phyloP scores from a whole-genome alignment of 2,329 filamentous ascomycete species.

The Aureobasidium sp. region DNA sequence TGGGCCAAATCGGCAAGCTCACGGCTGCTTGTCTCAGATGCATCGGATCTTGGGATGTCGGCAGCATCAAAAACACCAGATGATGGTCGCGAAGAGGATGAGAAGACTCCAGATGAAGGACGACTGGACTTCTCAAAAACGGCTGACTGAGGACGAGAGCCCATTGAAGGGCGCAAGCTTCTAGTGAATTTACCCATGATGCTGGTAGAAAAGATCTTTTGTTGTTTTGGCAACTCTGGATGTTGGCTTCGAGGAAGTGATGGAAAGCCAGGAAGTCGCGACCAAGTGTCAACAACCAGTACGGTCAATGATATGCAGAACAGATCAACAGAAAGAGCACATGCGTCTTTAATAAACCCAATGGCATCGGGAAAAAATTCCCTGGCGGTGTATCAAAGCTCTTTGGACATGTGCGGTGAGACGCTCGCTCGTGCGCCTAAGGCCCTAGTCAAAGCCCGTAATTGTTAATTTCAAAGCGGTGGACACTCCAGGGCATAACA shows the following conservation, averaged over 20 bases:
- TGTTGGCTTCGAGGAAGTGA: neutral
- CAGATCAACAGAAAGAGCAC: neutral
- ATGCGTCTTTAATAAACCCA: neutral
- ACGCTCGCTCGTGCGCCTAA: slow-evolving; percentile 2
- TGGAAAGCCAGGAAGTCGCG: neutral
- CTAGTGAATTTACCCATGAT: slow-evolving; percentile 4
- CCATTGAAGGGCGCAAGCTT: slow-evolving; percentile 11
- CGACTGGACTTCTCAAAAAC: slow-evolving; percentile 4
- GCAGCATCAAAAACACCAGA: neutral
- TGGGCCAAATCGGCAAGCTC: slow-evolving; percentile 4
- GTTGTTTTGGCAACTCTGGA: neutral
- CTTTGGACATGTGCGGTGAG: slow-evolving; percentile 2
- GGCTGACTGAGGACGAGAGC: neutral
- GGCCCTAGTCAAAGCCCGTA: slow-evolving; percentile 4
- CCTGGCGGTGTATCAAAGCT: slow-evolving; percentile 11
- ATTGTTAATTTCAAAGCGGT: slow-evolving; percentile 10
- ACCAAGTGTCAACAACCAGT: neutral
- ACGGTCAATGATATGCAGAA: neutral
- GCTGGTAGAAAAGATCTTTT: neutral
- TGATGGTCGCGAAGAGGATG: neutral
- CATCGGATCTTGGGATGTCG: neutral
- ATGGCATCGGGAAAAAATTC: neutral
- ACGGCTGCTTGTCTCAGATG: slow-evolving; percentile 1
- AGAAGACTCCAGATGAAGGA: slow-evolving; percentile 3
- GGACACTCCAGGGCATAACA: slow-evolving; percentile 3